Base-by-base conservation (phyloP, 345 rosid species). In the Geranium brycei region DNA sequence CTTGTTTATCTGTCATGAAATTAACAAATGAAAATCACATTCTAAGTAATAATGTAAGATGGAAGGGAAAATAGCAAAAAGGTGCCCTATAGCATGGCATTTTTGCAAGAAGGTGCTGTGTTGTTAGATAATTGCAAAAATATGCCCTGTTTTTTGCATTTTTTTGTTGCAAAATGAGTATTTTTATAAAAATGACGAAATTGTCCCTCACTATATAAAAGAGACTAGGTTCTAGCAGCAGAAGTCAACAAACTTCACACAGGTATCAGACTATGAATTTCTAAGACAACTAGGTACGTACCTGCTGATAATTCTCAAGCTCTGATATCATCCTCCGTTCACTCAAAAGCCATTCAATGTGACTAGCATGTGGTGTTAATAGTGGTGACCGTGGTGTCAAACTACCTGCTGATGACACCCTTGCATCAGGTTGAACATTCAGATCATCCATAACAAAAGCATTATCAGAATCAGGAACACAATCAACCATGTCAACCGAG, bases 321-420 rank as follows among this genome's bases (percentile, higher is more conserved):
- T 90, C 99, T 69, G 91, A 73, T 64, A 86, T 82, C 62, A 84
- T 83, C 79, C 72, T 83, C 51, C 81, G 75, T 59, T 86, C 95
- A 80, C 80, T 88, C 71, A 93, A 66, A 7, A 93, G 80, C 77
- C 86, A 71, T 71, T 85, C 99, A 47, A 90, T 82, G 76, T 93
- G 97, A 74, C 78, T 88, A 61, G 81, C 76, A 68, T 90, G 72
- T 32, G 95, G 90, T 28, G 89, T 85, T 79, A 82, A 65, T 68
- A 85, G 78, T 38, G 96, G 97, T 32, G 98, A 89, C 51, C 86
- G 79, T 28, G 99, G 99, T 51, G 99, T 93, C 80, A 83, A 80
- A 82, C 96, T 90, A 80, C 89, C 99, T 31, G 66, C 70, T 61
- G 97, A 89, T 15, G 86, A 78, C 16, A 72, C 64, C 67, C 77